Conservation (phyloP, 2,329 filamentous ascomycete species). For the Fusarium citri region DNA sequence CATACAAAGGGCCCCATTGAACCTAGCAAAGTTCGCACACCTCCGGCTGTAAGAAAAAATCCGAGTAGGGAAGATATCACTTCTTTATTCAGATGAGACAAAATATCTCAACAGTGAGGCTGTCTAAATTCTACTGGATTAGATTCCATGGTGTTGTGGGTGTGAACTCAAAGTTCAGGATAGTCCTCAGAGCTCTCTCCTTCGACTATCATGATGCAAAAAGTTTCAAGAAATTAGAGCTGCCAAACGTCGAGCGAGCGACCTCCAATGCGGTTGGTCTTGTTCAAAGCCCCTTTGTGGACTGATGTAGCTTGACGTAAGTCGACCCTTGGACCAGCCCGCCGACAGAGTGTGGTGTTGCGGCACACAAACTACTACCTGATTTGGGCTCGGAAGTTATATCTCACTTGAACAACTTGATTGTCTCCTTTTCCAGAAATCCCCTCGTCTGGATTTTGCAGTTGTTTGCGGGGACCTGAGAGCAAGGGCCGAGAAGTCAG, state of each 20-base stretch:
- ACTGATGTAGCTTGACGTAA: slow-evolving; percentile 48
- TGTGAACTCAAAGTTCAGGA: neutral
- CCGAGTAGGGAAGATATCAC: neutral
- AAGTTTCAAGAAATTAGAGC: slow-evolving; percentile 17
- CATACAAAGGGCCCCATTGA: slow-evolving; percentile 42
- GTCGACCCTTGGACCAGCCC: slow-evolving; percentile 32
- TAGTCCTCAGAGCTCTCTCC: slow-evolving; percentile 3
- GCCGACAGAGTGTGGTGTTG: slow-evolving; percentile 42
- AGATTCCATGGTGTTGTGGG: neutral
- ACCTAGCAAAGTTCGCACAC: slow-evolving; percentile 30
- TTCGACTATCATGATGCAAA: slow-evolving; percentile 34
- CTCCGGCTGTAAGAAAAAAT: neutral
- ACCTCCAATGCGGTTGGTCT: slow-evolving; percentile 41
- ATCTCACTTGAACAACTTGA: slow-evolving; percentile 40
- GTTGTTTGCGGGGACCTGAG: slow-evolving; percentile 42
- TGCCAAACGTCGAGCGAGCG: slow-evolving; percentile 28
- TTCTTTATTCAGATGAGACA: neutral
- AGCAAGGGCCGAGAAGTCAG: slow-evolving; percentile 29
- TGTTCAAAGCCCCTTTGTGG: slow-evolving; percentile 39
- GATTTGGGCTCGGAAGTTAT: slow-evolving; percentile 42
- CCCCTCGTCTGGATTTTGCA: slow-evolving; percentile 36
- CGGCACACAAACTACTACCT: slow-evolving; percentile 42
- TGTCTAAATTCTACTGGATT: neutral
- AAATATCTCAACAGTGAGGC: neutral
- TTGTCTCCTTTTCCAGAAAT: slow-evolving; percentile 35